Percentiles rank a stretch among this genome's conserved stretches.
phyloP scores from a whole-genome alignment of 257 asterid genomes.

The Orobanche coerulescens region DNA sequence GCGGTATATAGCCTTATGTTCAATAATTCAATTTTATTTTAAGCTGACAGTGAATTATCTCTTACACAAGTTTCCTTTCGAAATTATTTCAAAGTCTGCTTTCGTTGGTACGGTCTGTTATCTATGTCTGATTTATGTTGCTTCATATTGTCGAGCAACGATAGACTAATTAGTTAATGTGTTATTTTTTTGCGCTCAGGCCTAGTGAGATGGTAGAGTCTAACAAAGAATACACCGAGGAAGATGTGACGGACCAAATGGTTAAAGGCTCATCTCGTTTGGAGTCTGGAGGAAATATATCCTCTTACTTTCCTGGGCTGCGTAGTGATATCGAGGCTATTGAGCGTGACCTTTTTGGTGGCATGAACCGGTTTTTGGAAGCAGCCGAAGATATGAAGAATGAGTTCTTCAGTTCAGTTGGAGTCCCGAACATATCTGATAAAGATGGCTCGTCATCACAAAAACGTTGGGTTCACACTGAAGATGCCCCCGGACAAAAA shows the following conservation, averaged over 20 bases:
- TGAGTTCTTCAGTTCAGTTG: conserved; percentile 48
- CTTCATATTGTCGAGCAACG: neutral
- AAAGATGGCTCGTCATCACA: conserved; percentile 22
- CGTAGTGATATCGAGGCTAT: conserved; percentile 61
- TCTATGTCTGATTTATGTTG: neutral
- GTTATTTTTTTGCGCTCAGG: conserved; percentile 32
- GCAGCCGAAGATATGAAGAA: conserved; percentile 57
- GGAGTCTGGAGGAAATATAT: conserved; percentile 26
- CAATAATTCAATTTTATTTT: too few relatives aligned
- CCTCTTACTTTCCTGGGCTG: conserved; percentile 57
- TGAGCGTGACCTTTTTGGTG: conserved; percentile 45
- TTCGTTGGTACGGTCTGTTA: too few relatives aligned
- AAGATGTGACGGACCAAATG: conserved; percentile 75
- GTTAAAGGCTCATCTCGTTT: conserved; percentile 34
- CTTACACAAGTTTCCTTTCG: neutral
- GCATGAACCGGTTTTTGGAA: conserved; percentile 36
- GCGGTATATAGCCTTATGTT: too few relatives aligned
- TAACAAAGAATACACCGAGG: conserved; percentile 69
- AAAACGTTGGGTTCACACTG: conserved; percentile 35
- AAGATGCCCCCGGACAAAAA: conserved; percentile 31
- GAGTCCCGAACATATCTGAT: conserved; percentile 18
- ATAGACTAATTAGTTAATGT: neutral
- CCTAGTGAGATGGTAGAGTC: conserved; percentile 78
- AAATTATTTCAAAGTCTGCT: neutral
- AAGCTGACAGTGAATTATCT: neutral